phyloP scores from a whole-genome alignment of 2,329 filamentous ascomycete genomes.

The Periglandula ipomoeae region DNA sequence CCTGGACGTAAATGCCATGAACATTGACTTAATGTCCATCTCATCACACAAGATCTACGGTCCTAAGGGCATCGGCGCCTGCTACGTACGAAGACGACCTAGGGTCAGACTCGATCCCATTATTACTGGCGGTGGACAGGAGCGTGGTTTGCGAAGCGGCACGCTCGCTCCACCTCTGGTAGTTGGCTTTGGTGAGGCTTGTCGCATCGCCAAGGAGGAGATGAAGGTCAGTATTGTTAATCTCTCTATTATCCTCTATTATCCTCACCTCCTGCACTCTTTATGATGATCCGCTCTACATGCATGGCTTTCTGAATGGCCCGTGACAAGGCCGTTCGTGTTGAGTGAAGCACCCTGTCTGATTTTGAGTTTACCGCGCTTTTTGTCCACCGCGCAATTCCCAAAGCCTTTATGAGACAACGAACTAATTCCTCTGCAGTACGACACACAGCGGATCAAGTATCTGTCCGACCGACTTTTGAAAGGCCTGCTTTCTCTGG shows the following conservation, averaged over 20 bases:
- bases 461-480: slow-evolving; percentile 74
- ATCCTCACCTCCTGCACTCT: slow-evolving; percentile 11
- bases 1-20: slow-evolving; percentile 93
- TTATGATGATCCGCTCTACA: slow-evolving; percentile 75
- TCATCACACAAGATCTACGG: slow-evolving; percentile 98
- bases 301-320: slow-evolving; percentile 85
- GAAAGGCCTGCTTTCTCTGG: slow-evolving; percentile 74
- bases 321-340: slow-evolving; percentile 48
- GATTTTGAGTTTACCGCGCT: slow-evolving; percentile 25
- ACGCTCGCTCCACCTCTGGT: slow-evolving; percentile 83
- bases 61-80: slow-evolving; percentile 93
- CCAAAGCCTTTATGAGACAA: background rate
- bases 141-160: slow-evolving; percentile 87
- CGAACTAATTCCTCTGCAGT: slow-evolving; percentile 49
- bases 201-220: slow-evolving; percentile 81
- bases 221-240: slow-evolving; percentile 61
- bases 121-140: slow-evolving; percentile 93
- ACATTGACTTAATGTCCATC: slow-evolving; percentile 97
- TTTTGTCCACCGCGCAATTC: background rate
- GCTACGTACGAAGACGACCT: slow-evolving; percentile 86
- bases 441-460: slow-evolving; percentile 80
- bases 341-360: slow-evolving; percentile 64
- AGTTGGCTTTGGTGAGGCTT: slow-evolving; percentile 93
- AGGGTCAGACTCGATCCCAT: slow-evolving; percentile 91
- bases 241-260: too few species aligned